Evolutionary conservation across 1,139 yeast genomes (phyloP), one percentile per base, ranked within the genome.

Genomic region (Tardiomyces digboiensis): DNA sequence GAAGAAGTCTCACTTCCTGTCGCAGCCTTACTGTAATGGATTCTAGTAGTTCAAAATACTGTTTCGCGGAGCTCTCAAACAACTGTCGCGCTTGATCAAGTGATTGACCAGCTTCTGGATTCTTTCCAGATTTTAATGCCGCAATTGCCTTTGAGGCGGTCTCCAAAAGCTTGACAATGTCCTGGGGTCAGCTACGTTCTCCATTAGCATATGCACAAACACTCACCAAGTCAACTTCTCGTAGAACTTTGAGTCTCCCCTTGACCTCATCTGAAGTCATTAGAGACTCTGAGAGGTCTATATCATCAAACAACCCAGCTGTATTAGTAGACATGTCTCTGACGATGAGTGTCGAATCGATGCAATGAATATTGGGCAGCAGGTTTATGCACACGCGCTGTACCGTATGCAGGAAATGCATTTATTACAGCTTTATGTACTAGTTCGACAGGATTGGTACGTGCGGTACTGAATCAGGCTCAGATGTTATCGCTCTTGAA

Each of bases 11-110:
- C 37, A 70, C 62, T 45, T 71, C 74, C 14, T 63, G 61, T 1
- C 72, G 62, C 44, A 71, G 54, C 14, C 62, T 61, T 7, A 64
- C 65, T 10, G 71, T 62, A 3, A 68, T 62, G 7, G 52, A 52
- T 42, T 65, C 67, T 7, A 67, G 57, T 13, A 58, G 46, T 10
- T 49, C 48, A 48, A 57, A 62, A 45, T 62, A 65, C 33, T 56
- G 51, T 39, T 49, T 46, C 2, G 61, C 50, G 8, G 59, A 52
- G 26, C 52, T 53, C 38, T 58, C 51, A 49, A 70, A 71, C 23
- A 54, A 56, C 29, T 58, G 53, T 42, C 55, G 59, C 44, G 58
- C 51, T 12, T 53, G 49, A 26, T 58, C 62, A 5, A 8, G 16
- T 13, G 33, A 4, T 16, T 26, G 33, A n/a, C 14, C 33, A 26